Base-by-base conservation (phyloP, 805 yeast species). In the Wickerhamiella azyma region DNA sequence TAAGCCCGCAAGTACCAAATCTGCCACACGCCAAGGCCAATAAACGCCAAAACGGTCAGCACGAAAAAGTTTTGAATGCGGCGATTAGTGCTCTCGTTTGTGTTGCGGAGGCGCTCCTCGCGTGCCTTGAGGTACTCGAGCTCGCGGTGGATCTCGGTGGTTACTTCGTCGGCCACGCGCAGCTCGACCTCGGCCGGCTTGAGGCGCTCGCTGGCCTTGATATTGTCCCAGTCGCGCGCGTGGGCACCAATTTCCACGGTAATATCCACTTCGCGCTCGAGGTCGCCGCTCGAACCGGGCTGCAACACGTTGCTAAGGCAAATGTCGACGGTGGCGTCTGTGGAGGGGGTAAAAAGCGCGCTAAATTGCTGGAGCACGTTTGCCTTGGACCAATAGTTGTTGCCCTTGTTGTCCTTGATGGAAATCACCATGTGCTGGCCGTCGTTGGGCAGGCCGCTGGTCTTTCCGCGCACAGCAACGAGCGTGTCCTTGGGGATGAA, bases 191-290 rank as follows among this genome's bases (percentile, higher is more conserved):
- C 98, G 43, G 81, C 76, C 4, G 98, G 97, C 66, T 82, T 84
- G 63, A 92, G 77, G 62, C 85, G 85, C 65, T 92, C 97, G 39
- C 82, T 75, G 40, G 94, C 88, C 69, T 88, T 96, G 52, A 88
- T 70, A 19, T 86, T 85, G 61, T 86, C 85, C 96, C 97, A 92
- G 67, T 92, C 97, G 65, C 97, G 81, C 37, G 97, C 98, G 57
- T 86, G 84, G 43, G 96, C 84, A 38, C 98, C 98, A 51, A 86
- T 79, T 64, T 92, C 97, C 49, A 92, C 80, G 53, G 88, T 96
- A 58, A 92, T 69, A 59, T 86, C 96, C 55, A 92, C 69, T 45
- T 80, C 80, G 64, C 97, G 79, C 50, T 67, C 62, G 54, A 73
- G 57, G 26, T 69, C 61, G 39, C 69, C 67, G 24, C 72, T 72